Evolutionary conservation across 768 basidiomycete species (phyloP).

Genomic region (Xanthoconium stramineum): DNA sequence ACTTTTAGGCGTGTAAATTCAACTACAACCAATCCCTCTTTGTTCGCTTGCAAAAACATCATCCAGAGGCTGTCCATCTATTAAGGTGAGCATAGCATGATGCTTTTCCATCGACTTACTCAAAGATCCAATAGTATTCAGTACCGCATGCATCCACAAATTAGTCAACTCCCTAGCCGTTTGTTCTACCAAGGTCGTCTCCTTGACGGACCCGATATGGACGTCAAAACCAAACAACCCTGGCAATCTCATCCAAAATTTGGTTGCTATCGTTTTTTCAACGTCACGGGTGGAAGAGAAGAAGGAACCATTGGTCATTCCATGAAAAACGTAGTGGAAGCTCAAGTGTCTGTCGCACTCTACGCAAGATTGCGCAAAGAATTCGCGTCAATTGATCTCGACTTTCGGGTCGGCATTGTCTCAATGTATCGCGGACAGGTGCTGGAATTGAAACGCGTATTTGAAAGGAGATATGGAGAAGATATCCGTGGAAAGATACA

Average conservation of each 20-base stretch:
- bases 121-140: conserved; percentile 66
- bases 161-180: conserved; percentile 83
- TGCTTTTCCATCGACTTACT: background rate
- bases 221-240: conserved; percentile 67
- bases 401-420: conserved; percentile 66
- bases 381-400: conserved; percentile 53
- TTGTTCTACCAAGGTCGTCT: conserved; percentile 83
- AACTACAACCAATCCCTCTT: conserved; percentile 91
- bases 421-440: conserved; percentile 96
- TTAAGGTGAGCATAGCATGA: conserved; percentile 58
- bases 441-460: conserved; percentile 63
- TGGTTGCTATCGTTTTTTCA: conserved; percentile 87
- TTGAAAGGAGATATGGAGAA: conserved; percentile 67
- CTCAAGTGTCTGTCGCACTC: conserved; percentile 68
- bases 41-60: conserved; percentile 79
- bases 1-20: conserved; percentile 55
- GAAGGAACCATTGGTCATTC: conserved; percentile 55
- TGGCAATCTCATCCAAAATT: conserved; percentile 84
- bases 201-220: conserved; percentile 89
- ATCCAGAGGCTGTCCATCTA: conserved; percentile 83
- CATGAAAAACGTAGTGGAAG: conserved; percentile 73
- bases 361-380: conserved; percentile 69
- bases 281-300: conserved; percentile 70
- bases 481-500: conserved; percentile 71
- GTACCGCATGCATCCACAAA: conserved; percentile 99